Evolutionary conservation across 108 stramenopile genomes (phyloP).

Genomic region (Skeletonema costatum): DNA sequence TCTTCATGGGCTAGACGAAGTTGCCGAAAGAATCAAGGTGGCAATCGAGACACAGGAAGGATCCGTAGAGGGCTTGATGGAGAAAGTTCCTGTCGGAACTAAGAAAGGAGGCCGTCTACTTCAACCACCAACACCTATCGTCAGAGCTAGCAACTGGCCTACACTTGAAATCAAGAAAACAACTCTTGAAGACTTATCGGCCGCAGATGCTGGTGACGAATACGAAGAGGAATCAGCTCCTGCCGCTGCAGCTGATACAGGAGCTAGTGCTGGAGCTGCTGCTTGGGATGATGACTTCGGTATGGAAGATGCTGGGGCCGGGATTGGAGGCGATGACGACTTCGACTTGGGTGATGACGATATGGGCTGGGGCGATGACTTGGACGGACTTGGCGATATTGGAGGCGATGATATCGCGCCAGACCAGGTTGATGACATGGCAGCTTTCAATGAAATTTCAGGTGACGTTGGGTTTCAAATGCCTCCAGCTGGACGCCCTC

Average conservation of each 20-base stretch:
- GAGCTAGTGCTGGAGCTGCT: constrained; percentile 55
- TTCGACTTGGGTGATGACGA: constrained; percentile 75
- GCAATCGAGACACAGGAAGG: constrained; percentile 88
- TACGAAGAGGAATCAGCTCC: constrained; percentile 64
- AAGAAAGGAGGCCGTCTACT: constrained; percentile 70
- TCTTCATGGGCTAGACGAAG: constrained; percentile 92
- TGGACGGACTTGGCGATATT: constrained; percentile 82
- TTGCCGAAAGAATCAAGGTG: constrained; percentile 90
- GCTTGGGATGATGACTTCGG: constrained; percentile 60
- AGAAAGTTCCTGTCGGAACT: constrained; percentile 58
- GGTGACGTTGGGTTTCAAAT: constrained; percentile 82
- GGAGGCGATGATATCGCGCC: constrained; percentile 25
- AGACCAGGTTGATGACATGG: constrained; percentile 67
- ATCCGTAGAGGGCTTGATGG: constrained; percentile 76
- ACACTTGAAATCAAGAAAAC: constrained; percentile 86
- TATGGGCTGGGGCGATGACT: constrained; percentile 85
- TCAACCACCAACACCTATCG: constrained; percentile 97
- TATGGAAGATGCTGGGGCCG: constrained; percentile 47
- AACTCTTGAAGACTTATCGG: constrained; percentile 81
- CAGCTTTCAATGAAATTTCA: constrained; percentile 58
- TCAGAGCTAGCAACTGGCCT: constrained; percentile 95
- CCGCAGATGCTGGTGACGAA: constrained; percentile 55
- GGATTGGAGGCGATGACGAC: constrained; percentile 60
- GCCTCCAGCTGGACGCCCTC: constrained; percentile 89
- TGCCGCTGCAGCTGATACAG: constrained; percentile 15